phyloP scores from a whole-genome alignment of 352 stramenopile species.

The Detonula confervacea region DNA sequence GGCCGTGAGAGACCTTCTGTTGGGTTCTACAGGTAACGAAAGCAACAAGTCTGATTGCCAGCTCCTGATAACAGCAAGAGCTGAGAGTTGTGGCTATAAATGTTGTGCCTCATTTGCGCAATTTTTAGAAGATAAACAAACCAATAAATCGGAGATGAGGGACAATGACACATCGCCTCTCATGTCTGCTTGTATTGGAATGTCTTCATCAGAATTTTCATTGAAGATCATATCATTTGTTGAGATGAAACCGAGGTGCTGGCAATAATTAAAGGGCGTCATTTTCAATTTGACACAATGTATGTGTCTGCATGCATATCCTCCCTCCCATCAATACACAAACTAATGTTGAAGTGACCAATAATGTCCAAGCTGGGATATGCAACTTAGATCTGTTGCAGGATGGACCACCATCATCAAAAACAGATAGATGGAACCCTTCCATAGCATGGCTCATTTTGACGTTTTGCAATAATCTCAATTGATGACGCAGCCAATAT shows the following conservation, averaged over 20 bases:
- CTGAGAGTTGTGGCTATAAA: slow-evolving; percentile 21
- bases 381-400: too few species aligned
- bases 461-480: too few species aligned
- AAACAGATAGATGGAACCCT: too few species aligned
- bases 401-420: too few species aligned
- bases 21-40: slow-evolving; percentile 10
- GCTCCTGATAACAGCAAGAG: slow-evolving; percentile 30
- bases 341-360: too few species aligned
- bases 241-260: slow-evolving; percentile 40
- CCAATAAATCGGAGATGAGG: neutral
- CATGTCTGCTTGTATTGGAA: slow-evolving; percentile 23
- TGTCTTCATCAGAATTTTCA: slow-evolving; percentile 37
- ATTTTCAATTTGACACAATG: too few species aligned
- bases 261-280: too few species aligned
- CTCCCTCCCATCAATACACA: too few species aligned
- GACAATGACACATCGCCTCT: neutral
- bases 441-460: too few species aligned
- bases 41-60: slow-evolving; percentile 1
- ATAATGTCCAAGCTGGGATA: too few species aligned
- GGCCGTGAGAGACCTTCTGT: slow-evolving; percentile 33
- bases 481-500: too few species aligned
- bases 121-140: slow-evolving; percentile 12
- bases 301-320: too few species aligned
- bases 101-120: slow-evolving; percentile 19
- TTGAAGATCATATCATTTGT: slow-evolving; percentile 34